Evolutionary conservation across 176 grass and related monocot genomes (phyloP).

Genomic region (Juncus effusus): DNA sequence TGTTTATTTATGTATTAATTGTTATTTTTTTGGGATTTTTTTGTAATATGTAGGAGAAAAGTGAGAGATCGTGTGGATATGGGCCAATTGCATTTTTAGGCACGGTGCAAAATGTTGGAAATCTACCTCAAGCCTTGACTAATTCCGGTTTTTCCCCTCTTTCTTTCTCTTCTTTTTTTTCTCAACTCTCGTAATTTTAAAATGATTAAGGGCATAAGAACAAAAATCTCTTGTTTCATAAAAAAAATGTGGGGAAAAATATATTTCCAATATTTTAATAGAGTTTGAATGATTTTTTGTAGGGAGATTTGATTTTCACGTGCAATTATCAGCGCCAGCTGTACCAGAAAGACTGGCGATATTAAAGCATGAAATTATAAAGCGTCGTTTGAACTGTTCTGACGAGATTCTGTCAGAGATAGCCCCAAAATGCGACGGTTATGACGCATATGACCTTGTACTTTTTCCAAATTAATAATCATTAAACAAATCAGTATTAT

Average conservation of each 20-base stretch:
- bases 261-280: too few relatives aligned
- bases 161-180: neutral
- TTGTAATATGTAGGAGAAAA: conserved; percentile 56
- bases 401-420: conserved; percentile 72
- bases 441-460: conserved; percentile 93
- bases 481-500: conserved; percentile 4
- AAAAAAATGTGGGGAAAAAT: too few relatives aligned
- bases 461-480: conserved; percentile 15
- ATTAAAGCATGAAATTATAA: conserved; percentile 68
- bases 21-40: conserved; percentile 2
- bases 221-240: too few relatives aligned
- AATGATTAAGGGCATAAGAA: too few relatives aligned
- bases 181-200: neutral
- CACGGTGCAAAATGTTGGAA: conserved; percentile 70
- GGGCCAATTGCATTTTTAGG: conserved; percentile 82
- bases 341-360: conserved; percentile 67
- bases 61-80: conserved; percentile 58
- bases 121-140: conserved; percentile 68
- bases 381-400: conserved; percentile 55
- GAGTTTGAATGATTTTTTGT: conserved; percentile 5
- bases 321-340: conserved; percentile 81
- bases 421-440: conserved; percentile 89
- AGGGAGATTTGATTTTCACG: conserved; percentile 95
- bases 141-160: conserved; percentile 50
- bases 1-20: neutral